Evolutionary conservation across 2,329 filamentous ascomycete species (phyloP).

Genomic region (Endothia cerciana): DNA sequence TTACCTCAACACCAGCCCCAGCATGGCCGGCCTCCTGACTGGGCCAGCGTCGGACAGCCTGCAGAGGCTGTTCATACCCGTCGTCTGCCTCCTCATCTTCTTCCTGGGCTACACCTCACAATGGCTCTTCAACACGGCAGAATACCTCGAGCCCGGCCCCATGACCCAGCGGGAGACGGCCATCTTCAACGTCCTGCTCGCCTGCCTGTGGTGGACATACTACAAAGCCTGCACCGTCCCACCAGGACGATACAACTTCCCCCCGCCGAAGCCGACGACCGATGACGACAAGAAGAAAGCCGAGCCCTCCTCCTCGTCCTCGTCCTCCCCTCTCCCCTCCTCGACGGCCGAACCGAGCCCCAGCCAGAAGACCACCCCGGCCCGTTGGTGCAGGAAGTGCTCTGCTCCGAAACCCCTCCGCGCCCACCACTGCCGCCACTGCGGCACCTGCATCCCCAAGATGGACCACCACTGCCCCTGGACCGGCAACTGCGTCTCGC

Average conservation of each 20-base stretch:
- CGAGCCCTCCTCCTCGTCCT: neutral
- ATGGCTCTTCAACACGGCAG: slow-evolving; percentile 65
- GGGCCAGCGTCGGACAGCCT: slow-evolving; percentile 48
- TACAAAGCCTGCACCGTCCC: slow-evolving; percentile 61
- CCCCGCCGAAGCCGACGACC: slow-evolving; percentile 28
- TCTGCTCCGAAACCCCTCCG: slow-evolving; percentile 73
- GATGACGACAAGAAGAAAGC: neutral
- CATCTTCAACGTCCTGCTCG: slow-evolving; percentile 68
- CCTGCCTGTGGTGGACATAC: slow-evolving; percentile 71
- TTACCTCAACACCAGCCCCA: slow-evolving; percentile 16
- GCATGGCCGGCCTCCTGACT: slow-evolving; percentile 33
- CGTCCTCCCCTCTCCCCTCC: slow-evolving; percentile 7
- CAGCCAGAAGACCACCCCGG: slow-evolving; percentile 36
- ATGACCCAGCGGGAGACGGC: slow-evolving; percentile 59
- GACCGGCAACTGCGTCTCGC: slow-evolving; percentile 82
- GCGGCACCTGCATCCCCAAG: slow-evolving; percentile 73
- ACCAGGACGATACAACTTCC: slow-evolving; percentile 58
- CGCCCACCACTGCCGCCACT: slow-evolving; percentile 81
- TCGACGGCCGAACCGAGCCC: slow-evolving; percentile 22
- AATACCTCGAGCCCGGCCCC: slow-evolving; percentile 63
- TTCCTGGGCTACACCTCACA: slow-evolving; percentile 77
- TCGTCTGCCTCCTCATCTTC: slow-evolving; percentile 65
- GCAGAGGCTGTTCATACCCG: slow-evolving; percentile 67
- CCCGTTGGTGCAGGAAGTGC: slow-evolving; percentile 77
- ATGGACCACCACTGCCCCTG: slow-evolving; percentile 91